Conservation (phyloP, 495 filamentous ascomycete species). For the Neurospora hispaniola region DNA sequence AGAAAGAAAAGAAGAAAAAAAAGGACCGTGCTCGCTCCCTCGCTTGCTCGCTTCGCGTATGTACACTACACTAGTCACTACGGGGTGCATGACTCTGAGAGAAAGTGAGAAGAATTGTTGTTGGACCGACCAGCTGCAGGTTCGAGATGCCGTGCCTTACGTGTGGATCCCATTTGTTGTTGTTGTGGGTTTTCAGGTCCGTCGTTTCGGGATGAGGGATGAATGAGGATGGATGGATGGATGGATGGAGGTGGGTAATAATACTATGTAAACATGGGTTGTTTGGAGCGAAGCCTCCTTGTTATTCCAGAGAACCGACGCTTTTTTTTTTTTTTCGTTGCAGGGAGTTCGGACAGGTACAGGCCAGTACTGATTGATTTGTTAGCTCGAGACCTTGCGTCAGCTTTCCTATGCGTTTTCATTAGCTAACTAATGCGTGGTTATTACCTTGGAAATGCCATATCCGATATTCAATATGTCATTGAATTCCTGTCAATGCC, state of each 20-base stretch:
- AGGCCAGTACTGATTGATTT: too few relatives aligned
- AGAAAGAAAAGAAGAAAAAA: neutral
- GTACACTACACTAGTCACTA: too few relatives aligned
- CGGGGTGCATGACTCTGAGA: neutral
- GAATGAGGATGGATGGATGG: too few relatives aligned
- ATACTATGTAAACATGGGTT: neutral
- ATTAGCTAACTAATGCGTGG: too few relatives aligned
- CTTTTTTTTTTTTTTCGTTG: neutral
- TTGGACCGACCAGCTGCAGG: neutral
- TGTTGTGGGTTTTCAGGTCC: neutral
- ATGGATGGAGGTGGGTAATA: neutral
- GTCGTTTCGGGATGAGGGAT: neutral
- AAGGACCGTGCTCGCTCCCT: neutral
- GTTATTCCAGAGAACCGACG: neutral
- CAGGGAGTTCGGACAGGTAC: neutral
- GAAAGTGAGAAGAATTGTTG: neutral
- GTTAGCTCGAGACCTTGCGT: too few relatives aligned
- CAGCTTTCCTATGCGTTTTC: too few relatives aligned
- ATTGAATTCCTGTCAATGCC: too few relatives aligned
- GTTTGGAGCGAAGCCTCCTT: neutral
- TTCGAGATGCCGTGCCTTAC: neutral
- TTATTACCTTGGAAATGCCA: too few relatives aligned
- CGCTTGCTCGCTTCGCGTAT: neutral
- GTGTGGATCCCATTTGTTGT: neutral
- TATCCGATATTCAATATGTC: too few relatives aligned